These are phyloP conservation scores for Termitomyces sp. DNA, from an alignment of 768 basidiomycete species.

Conservation along the genomic window DNA sequence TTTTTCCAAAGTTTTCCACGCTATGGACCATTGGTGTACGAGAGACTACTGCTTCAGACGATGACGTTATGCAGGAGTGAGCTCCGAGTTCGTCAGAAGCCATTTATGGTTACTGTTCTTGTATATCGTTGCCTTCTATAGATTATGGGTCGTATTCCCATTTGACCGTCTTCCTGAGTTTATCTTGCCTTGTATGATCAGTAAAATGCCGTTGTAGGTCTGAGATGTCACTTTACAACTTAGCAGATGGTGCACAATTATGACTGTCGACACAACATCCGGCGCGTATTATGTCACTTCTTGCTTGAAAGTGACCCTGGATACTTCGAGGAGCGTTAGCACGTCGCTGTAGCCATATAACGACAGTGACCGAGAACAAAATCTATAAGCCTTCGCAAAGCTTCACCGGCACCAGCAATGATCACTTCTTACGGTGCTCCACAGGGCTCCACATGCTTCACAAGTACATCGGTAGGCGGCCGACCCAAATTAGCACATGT, in stretches of 20 bases:
- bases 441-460: neutral
- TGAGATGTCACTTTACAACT: too few species aligned
- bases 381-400: neutral
- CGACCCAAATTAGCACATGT: neutral
- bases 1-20: constrained; percentile 84
- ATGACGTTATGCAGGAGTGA: constrained; percentile 42
- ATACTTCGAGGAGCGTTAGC: too few species aligned
- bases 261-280: too few species aligned
- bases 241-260: too few species aligned
- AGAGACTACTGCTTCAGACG: constrained; percentile 8
- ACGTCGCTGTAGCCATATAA: too few species aligned
- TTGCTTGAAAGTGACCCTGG: neutral
- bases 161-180: neutral
- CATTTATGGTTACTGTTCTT: neutral
- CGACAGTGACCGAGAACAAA: neutral
- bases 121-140: neutral
- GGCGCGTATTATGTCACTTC: neutral
- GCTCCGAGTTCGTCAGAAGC: neutral
- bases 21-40: constrained; percentile 36
- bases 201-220: neutral
- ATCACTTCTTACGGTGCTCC: neutral
- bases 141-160: neutral
- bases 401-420: neutral
- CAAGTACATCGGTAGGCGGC: neutral
- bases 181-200: neutral